phyloP scores from a whole-genome alignment of 306 rosid species.

The Vachellia collinsii region DNA sequence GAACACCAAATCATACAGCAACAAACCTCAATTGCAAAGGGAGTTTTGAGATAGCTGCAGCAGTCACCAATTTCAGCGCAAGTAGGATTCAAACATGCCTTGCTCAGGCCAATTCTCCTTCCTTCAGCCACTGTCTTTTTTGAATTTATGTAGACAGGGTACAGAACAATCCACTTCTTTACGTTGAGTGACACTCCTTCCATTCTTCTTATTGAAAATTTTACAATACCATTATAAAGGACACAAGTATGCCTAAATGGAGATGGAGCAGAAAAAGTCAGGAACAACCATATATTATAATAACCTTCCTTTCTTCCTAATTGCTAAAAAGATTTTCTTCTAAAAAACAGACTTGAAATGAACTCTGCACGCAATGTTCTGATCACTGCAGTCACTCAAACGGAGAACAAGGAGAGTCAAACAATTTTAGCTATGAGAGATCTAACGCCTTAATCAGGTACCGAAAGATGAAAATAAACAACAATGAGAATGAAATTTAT shows the following conservation, averaged over 20 bases:
- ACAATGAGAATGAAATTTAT: background rate
- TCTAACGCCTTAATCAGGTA: background rate
- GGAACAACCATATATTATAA: background rate
- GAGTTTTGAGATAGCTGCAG: conserved; percentile 71
- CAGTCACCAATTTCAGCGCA: conserved; percentile 88
- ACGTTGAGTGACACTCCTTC: conserved; percentile 60
- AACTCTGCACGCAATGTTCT: background rate
- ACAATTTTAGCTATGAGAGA: background rate
- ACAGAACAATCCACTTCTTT: conserved; percentile 79
- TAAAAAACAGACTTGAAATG: background rate
- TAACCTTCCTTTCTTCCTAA: background rate
- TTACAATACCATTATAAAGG: background rate
- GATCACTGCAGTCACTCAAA: background rate
- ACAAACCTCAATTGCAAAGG: conserved; percentile 77
- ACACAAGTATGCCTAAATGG: background rate
- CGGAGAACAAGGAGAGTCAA: too few species aligned
- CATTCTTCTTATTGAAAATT: conserved; percentile 45
- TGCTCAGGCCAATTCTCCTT: conserved; percentile 64
- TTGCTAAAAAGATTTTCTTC: background rate
- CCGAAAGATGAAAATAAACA: background rate
- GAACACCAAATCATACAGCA: background rate
- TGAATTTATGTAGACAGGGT: conserved; percentile 85
- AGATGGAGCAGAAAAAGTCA: background rate
- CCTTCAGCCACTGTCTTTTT: conserved; percentile 90
- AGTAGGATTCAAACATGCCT: conserved; percentile 85